Evolutionary conservation across 371 early-diverging fungal species (phyloP), one percentile per base, ranked within the genome.

Genomic region (Rhizomucor pusillus): DNA sequence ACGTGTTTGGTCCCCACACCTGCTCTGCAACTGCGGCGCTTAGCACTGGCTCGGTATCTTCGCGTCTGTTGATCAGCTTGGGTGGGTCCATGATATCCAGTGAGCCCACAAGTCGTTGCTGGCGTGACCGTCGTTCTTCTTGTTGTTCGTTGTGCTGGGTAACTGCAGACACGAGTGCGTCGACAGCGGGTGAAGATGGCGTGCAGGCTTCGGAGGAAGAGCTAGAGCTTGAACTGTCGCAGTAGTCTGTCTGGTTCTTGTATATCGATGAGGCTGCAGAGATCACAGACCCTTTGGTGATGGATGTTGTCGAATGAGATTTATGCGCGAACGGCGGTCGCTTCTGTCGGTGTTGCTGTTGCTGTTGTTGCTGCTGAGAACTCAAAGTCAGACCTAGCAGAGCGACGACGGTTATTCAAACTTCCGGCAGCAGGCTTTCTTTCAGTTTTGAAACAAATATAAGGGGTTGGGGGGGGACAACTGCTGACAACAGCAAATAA

Each of bases 1-100:
- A 29, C 29, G 29, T 29, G 3, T 29, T 29, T 29, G 29, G 29
- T 29, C 29, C 29, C 29, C 29, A 29, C 75, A 81, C 81, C 54
- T 73, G 64, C 25, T 73, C 71, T 22, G 77, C 79, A 16, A 73
- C 62, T 19, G 66, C 59, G n/a, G 62, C 45, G 24, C 75, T 73
- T 12, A 82, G 60, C 5, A 82, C 82, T 23, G 73, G 70, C 54
- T 78, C 82, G 11, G 80, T 78, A 41, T 82, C 82, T 11, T 50
- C 46, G 40, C 62, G 56, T 52, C 82, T 65, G 36, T 71, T 77
- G 25, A 73, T 54, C 34, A 82, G 60, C 47, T 66, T 67, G 2
- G 57, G 57, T 5, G 51, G 51, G 7, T 50, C 51, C 57, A 57
- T 57, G n/a, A 45, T 46, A 36, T 57, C 51, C 35, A 57, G 35